Evolutionary conservation across 805 yeast genomes (phyloP), one percentile per base, ranked within the genome.

Genomic region (Candida pseudofarinosa): DNA sequence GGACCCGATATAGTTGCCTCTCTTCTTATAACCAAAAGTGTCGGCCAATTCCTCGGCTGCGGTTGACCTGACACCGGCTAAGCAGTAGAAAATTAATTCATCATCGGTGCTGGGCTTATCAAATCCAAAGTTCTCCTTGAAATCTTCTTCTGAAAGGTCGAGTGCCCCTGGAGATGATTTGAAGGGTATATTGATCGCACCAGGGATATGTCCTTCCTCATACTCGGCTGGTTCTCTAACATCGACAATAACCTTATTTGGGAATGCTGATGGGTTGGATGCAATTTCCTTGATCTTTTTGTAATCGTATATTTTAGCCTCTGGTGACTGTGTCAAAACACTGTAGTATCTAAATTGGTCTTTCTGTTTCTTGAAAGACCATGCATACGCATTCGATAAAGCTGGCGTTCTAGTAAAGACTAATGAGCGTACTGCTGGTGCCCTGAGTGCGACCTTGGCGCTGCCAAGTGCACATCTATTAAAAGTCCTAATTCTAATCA

Each of bases 151-250:
- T 1, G 82, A 65, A 39, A 91, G 76, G 38, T 87, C 88, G 46
- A 91, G 73, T 0, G 98, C 98, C 16, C 96, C 96, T 0, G 98
- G 98, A 10, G 90, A 79, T 3, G 93, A 80, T 58, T 88, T 88
- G 67, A 81, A 83, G 15, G 99, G 98, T 44, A 91, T 77, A 59
- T 93, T 93, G 43, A 90, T 64, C 4, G 98, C 83, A 12, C 79
- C 76, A 20, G 97, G 97, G 53, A 91, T 85, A 58, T 77, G 81
- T 35, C 96, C 96, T 38, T 70, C 79, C 32, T 67, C 67, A 55
- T 67, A 74, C 66, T 91, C 99, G 19, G 71, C 75, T 4, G 97
- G 97, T 69, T 91, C 98, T 60, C 99, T 81, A 16, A 88, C 97
- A 59, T 91, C 99, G 18, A 91, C 81, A 32, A 91, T 65, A 34